A percentile compares a stretch with the other conserved stretches of the same genome.
Evolutionary conservation across 2,329 filamentous ascomycete species (phyloP).

Genomic region (Rosellinia necatrix): DNA sequence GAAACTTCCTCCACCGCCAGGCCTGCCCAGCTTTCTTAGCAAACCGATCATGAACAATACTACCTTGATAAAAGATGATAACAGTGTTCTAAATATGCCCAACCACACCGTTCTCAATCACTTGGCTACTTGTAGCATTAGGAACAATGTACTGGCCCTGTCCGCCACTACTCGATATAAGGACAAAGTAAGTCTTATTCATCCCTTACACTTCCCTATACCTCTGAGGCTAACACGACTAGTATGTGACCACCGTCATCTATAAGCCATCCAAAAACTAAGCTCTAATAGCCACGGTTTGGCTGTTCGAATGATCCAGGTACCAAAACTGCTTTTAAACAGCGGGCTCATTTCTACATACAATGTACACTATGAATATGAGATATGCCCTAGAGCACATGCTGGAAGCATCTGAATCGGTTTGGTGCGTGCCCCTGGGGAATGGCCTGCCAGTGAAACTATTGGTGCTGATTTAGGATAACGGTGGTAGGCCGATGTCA

Average conservation of each 20-base stretch:
- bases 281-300: constrained; percentile 15
- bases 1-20: constrained; percentile 81
- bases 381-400: not conserved
- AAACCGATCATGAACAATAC: constrained; percentile 94
- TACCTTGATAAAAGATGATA: constrained; percentile 95
- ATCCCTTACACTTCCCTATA: not conserved
- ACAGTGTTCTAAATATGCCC: constrained; percentile 93
- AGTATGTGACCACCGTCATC: constrained; percentile 98
- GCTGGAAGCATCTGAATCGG: too few relatives aligned
- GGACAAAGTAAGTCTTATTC: constrained; percentile 70
- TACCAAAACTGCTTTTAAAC: not conserved
- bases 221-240: constrained; percentile 14
- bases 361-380: not conserved
- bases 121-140: constrained; percentile 95
- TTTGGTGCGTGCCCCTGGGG: not conserved
- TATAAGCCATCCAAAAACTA: constrained; percentile 84
- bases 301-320: not conserved
- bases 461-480: not conserved
- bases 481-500: not conserved
- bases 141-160: constrained; percentile 91
- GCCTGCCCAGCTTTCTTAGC: constrained; percentile 85
- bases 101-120: constrained; percentile 98
- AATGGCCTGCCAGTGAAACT: not conserved
- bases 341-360: not conserved
- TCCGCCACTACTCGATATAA: constrained; percentile 98